phyloP scores from a whole-genome alignment of 148 eudicot genomes.

The Spergularia marina region DNA sequence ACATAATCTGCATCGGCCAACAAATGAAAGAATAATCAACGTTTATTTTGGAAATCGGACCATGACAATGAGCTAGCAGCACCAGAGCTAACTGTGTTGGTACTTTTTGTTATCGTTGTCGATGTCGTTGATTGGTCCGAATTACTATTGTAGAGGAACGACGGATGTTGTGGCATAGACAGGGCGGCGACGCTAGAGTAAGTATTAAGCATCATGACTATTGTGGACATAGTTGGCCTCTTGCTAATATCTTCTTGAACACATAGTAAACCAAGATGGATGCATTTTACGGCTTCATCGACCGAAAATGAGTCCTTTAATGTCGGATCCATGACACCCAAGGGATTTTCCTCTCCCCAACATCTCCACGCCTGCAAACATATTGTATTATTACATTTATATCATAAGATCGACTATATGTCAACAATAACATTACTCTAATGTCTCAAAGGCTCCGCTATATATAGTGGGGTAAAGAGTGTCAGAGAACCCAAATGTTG shows the following conservation, averaged over 20 bases:
- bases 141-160: no score
- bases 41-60: slow-evolving; percentile 14
- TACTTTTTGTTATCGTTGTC: not conserved
- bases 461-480: no score
- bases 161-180: no score
- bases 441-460: not conserved
- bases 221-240: slow-evolving; percentile 20
- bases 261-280: slow-evolving; percentile 25
- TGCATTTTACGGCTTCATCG: slow-evolving; percentile 28
- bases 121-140: no score
- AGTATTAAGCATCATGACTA: slow-evolving; percentile 15
- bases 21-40: not conserved
- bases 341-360: slow-evolving; percentile 9
- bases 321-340: slow-evolving; percentile 24
- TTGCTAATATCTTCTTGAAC: slow-evolving; percentile 20
- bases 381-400: no score
- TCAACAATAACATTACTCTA: no score
- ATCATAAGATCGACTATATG: no score
- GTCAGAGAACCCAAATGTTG: no score
- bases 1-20: no score
- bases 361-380: slow-evolving; percentile 22
- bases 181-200: not conserved
- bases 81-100: not conserved
- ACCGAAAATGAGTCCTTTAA: slow-evolving; percentile 11
- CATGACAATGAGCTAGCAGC: slow-evolving; percentile 7